These are phyloP conservation scores for Cicer yamashitae DNA, from an alignment of 306 rosid genomes.

Conservation along the genomic window DNA sequence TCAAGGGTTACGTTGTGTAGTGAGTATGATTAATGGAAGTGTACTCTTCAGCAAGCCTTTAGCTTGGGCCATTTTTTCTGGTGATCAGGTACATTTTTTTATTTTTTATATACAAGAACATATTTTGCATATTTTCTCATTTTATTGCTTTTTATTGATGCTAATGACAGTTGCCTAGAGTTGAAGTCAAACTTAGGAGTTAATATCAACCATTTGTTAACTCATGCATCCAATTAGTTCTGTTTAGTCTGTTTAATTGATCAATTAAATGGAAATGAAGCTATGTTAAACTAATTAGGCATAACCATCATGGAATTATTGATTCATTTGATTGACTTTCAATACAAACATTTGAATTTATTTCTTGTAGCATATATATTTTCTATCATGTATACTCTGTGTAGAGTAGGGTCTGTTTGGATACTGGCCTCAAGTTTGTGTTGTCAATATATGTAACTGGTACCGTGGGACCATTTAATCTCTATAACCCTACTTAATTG, in stretches of 20 bases:
- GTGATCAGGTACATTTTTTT: slow-evolving; percentile 70
- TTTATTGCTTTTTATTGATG: neutral
- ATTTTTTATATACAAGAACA: neutral
- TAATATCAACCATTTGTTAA: slow-evolving; percentile 5
- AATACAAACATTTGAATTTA: slow-evolving; percentile 6
- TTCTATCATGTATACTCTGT: neutral
- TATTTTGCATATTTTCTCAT: neutral
- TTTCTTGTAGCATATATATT: neutral
- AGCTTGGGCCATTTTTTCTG: slow-evolving; percentile 88
- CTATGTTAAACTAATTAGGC: slow-evolving; percentile 7
- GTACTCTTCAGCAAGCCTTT: slow-evolving; percentile 75
- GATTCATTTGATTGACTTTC: neutral
- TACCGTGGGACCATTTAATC: slow-evolving; percentile 34
- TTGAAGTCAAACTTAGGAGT: slow-evolving; percentile 28
- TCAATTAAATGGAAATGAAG: slow-evolving; percentile 23
- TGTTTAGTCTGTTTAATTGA: neutral
- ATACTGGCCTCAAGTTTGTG: slow-evolving; percentile 15
- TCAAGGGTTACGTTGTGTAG: slow-evolving; percentile 69
- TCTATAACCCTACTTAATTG: neutral
- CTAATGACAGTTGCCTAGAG: neutral
- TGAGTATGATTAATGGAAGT: slow-evolving; percentile 65
- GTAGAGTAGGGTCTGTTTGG: slow-evolving; percentile 11
- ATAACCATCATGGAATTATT: slow-evolving; percentile 20
- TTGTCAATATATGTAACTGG: slow-evolving; percentile 18
- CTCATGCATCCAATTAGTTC: slow-evolving; percentile 6